Conservation (phyloP, 2,329 filamentous ascomycete species). For the Chalaropsis ovoidea region DNA sequence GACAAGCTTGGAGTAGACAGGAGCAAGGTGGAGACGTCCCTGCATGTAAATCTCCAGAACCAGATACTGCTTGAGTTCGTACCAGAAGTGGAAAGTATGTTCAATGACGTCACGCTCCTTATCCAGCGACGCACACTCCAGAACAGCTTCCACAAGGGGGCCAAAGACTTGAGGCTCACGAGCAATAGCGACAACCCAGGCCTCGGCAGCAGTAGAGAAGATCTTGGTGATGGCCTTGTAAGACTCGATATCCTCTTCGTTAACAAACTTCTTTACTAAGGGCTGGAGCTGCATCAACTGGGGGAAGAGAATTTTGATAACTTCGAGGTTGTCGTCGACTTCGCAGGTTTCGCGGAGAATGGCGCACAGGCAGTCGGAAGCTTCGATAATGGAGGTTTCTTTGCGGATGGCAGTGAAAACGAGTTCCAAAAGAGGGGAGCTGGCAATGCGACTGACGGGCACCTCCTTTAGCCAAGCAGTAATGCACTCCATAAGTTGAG, state of each 20-base stretch:
- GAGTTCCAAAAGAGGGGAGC: constrained; percentile 72
- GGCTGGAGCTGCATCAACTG: constrained; percentile 65
- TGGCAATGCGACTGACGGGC: constrained; percentile 69
- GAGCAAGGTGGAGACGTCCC: constrained; percentile 63
- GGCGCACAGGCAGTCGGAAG: constrained; percentile 83
- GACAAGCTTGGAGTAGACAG: constrained; percentile 85
- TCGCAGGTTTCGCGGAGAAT: constrained; percentile 88
- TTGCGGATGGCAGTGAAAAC: constrained; percentile 67
- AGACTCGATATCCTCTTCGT: constrained; percentile 72
- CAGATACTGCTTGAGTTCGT: constrained; percentile 92
- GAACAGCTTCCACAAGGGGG: constrained; percentile 72
- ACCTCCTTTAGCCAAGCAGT: constrained; percentile 96
- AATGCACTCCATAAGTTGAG: constrained; percentile 86
- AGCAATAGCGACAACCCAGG: constrained; percentile 87
- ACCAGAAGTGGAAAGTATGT: constrained; percentile 95
- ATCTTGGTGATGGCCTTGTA: constrained; percentile 84
- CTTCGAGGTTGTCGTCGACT: constrained; percentile 76
- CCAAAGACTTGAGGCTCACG: constrained; percentile 73
- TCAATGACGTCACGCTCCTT: constrained; percentile 84
- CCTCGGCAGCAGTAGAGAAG: constrained; percentile 84
- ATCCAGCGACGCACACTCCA: constrained; percentile 85
- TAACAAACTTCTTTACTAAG: constrained; percentile 62
- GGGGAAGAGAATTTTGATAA: constrained; percentile 75
- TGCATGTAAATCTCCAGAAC: constrained; percentile 82
- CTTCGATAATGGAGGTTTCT: constrained; percentile 72